A percentile compares a stretch with the other conserved stretches of the same genome.
Evolutionary conservation across 768 basidiomycete genomes (phyloP).

Genomic region (Boletus pseudo-olivaceus): DNA sequence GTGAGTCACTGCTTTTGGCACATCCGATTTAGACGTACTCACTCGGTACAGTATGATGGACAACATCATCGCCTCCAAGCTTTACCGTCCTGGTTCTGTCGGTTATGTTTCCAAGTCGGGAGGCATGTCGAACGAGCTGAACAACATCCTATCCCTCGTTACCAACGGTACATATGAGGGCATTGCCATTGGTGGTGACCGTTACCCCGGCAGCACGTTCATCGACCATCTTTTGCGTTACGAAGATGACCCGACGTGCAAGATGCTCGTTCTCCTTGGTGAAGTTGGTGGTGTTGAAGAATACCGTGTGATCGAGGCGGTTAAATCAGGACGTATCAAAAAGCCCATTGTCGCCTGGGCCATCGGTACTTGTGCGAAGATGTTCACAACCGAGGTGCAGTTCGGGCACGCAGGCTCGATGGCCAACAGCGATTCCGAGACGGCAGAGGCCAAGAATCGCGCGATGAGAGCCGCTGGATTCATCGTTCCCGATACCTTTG

Average conservation of each 20-base stretch:
- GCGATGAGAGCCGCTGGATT: slow-evolving; percentile 95
- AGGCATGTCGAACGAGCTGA: slow-evolving; percentile 99
- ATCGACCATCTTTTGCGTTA: slow-evolving; percentile 98
- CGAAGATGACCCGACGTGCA: slow-evolving; percentile 95
- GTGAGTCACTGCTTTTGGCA: slow-evolving; percentile 39
- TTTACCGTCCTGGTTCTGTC: slow-evolving; percentile 95
- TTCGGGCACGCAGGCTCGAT: slow-evolving; percentile 98
- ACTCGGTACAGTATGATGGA: slow-evolving; percentile 84
- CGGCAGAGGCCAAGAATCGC: slow-evolving; percentile 95
- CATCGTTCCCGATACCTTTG: slow-evolving; percentile 96
- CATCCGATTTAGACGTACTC: neutral
- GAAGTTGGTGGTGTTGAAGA: slow-evolving; percentile 99
- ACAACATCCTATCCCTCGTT: slow-evolving; percentile 96
- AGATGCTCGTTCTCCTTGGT: slow-evolving; percentile 97
- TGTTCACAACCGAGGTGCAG: slow-evolving; percentile 99
- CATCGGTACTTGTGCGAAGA: slow-evolving; percentile 99
- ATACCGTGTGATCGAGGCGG: slow-evolving; percentile 98
- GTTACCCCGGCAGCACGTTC: slow-evolving; percentile 97
- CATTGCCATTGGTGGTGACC: slow-evolving; percentile 99
- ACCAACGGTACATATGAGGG: slow-evolving; percentile 99
- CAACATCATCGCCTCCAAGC: slow-evolving; percentile 98
- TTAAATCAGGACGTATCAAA: slow-evolving; percentile 88
- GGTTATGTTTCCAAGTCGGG: slow-evolving; percentile 99
- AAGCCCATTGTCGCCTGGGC: slow-evolving; percentile 99
- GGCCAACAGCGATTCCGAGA: slow-evolving; percentile 97